These are phyloP conservation scores for Artemisia tridentata DNA, from an alignment of 129 eudicot species.

Conservation along the genomic window DNA sequence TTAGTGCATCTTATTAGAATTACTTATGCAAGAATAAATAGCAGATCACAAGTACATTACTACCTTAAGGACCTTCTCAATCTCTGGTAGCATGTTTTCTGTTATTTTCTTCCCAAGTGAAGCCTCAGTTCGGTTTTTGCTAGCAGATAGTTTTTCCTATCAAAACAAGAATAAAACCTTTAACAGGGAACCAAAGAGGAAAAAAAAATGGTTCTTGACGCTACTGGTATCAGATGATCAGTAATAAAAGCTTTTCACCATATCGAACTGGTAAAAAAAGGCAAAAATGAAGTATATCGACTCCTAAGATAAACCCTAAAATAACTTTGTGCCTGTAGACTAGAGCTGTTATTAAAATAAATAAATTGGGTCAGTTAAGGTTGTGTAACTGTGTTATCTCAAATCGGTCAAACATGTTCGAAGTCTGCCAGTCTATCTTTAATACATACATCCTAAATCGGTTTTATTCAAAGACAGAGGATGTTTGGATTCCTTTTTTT, in stretches of 20 bases:
- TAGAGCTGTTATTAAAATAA: background rate
- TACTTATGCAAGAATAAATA: background rate
- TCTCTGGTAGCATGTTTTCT: slow-evolving; percentile 82
- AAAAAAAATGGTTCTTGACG: background rate
- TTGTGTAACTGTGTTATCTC: too few relatives aligned
- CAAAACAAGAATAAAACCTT: slow-evolving; percentile 13
- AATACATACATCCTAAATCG: too few relatives aligned
- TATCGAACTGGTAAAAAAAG: background rate
- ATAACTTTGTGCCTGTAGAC: background rate
- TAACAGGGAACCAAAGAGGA: slow-evolving; percentile 15
- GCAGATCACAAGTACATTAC: background rate
- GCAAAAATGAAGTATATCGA: slow-evolving; percentile 3
- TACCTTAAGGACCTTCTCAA: slow-evolving; percentile 94
- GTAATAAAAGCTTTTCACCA: background rate
- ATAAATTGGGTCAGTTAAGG: too few relatives aligned
- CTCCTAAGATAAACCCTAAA: slow-evolving; percentile 7
- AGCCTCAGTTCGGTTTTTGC: slow-evolving; percentile 83
- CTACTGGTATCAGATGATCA: background rate
- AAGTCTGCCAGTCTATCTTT: too few relatives aligned
- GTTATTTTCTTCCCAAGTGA: slow-evolving; percentile 83
- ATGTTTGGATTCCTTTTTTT: too few relatives aligned
- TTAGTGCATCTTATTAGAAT: background rate
- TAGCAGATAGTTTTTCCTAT: slow-evolving; percentile 80
- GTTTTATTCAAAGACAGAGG: too few relatives aligned
- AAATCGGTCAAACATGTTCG: too few relatives aligned